phyloP scores from a whole-genome alignment of 345 rosid genomes.

The Psidium friedrichsthalianum region DNA sequence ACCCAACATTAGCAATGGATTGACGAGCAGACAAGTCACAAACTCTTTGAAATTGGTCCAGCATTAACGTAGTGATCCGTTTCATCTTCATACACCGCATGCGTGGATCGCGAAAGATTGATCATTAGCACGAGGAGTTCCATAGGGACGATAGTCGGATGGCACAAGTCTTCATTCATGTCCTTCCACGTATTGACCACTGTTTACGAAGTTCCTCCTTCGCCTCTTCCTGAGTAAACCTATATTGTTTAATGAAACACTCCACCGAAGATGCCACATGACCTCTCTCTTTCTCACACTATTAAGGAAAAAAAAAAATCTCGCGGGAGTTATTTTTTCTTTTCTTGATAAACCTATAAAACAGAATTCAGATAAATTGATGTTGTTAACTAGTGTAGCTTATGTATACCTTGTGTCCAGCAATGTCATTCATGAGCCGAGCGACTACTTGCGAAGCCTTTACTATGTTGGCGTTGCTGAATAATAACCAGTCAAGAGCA shows the following conservation, averaged over 20 bases:
- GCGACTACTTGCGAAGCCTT: too few species aligned
- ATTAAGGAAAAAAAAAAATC: not conserved
- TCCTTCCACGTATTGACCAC: conserved; percentile 11
- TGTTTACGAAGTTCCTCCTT: not conserved
- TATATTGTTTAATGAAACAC: conserved; percentile 1
- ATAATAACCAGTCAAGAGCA: not conserved
- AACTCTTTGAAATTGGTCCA: not conserved
- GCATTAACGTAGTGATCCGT: conserved; percentile 6
- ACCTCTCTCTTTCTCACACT: conserved; percentile 9
- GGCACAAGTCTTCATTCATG: conserved; percentile 6
- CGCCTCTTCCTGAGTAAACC: conserved; percentile 1
- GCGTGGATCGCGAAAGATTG: conserved; percentile 3
- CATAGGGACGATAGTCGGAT: not conserved
- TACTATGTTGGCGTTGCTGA: too few species aligned
- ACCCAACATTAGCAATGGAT: not conserved
- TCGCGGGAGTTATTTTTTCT: too few species aligned
- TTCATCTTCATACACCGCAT: conserved; percentile 7
- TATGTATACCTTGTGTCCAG: too few species aligned
- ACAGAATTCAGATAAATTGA: too few species aligned
- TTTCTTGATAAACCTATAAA: too few species aligned
- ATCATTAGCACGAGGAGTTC: conserved; percentile 6
- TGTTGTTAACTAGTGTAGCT: too few species aligned
- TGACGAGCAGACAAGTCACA: not conserved
- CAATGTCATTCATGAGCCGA: too few species aligned
- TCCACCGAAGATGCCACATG: conserved; percentile 9